phyloP scores from a whole-genome alignment of 2,329 filamentous ascomycete species.

The Dichotomopilus funicola region DNA sequence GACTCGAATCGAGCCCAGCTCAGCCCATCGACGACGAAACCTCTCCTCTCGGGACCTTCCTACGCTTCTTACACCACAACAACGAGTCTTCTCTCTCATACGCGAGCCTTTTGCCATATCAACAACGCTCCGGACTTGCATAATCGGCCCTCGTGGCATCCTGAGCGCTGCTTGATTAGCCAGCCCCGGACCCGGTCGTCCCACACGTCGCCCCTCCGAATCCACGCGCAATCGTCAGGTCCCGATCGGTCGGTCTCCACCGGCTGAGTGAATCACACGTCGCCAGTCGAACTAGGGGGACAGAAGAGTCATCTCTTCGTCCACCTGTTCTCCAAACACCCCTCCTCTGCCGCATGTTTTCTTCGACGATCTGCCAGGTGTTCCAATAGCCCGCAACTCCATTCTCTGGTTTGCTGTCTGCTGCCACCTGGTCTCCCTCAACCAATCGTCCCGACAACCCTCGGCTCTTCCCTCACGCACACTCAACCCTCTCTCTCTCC shows the following conservation, averaged over 20 bases:
- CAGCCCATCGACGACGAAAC: slow-evolving; percentile 7
- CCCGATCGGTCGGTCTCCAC: slow-evolving; percentile 20
- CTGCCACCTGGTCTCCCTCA: slow-evolving; percentile 25
- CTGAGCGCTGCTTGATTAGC: slow-evolving; percentile 9
- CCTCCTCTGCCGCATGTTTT: slow-evolving; percentile 35
- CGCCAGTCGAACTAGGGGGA: slow-evolving; percentile 30
- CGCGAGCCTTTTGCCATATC: slow-evolving; percentile 6
- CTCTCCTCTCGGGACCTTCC: background rate
- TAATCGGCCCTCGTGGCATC: slow-evolving; percentile 11
- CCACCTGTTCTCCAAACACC: slow-evolving; percentile 36
- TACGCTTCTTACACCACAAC: background rate
- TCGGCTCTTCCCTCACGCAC: no score
- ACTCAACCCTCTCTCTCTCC: slow-evolving; percentile 11
- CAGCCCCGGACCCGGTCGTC: slow-evolving; percentile 18
- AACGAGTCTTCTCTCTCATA: slow-evolving; percentile 8
- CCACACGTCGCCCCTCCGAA: slow-evolving; percentile 8
- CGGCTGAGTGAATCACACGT: slow-evolving; percentile 24
- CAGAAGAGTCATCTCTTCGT: slow-evolving; percentile 45
- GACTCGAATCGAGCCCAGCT: slow-evolving; percentile 6
- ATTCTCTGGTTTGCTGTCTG: slow-evolving; percentile 27
- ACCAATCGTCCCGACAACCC: background rate
- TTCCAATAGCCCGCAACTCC: slow-evolving; percentile 30
- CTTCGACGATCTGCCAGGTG: slow-evolving; percentile 32
- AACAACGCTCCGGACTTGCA: slow-evolving; percentile 1
- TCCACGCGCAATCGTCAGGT: slow-evolving; percentile 12